Percentiles rank a stretch among this genome's conserved stretches.
These are phyloP conservation scores for Ambrosiella beaveri DNA, from an alignment of 2,329 filamentous ascomycete species.

Conservation along the genomic window DNA sequence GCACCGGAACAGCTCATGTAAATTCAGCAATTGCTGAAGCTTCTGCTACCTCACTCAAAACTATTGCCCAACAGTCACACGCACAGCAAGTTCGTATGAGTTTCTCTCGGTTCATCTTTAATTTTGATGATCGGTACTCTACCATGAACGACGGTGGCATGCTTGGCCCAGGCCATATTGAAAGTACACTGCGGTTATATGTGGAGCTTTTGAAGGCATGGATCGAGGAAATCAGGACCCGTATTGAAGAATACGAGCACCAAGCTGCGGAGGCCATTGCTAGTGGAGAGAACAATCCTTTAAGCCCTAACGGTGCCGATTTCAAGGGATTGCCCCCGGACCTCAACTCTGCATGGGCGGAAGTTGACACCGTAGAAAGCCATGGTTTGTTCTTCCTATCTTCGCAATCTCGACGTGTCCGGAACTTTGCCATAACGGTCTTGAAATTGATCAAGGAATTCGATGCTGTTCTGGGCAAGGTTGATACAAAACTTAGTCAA, in stretches of 20 bases:
- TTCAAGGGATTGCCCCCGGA: conserved; percentile 58
- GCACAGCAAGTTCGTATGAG: conserved; percentile 93
- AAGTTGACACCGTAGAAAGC: conserved; percentile 92
- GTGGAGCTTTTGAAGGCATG: conserved; percentile 89
- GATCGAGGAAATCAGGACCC: conserved; percentile 90
- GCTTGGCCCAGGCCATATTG: conserved; percentile 84
- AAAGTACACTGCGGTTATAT: conserved; percentile 81
- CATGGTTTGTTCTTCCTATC: conserved; percentile 95
- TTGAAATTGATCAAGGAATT: conserved; percentile 86
- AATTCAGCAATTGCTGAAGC: conserved; percentile 83
- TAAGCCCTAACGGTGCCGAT: conserved; percentile 35
- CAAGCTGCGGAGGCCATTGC: conserved; percentile 59
- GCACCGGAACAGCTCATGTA: conserved; percentile 90
- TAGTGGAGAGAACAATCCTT: conserved; percentile 30
- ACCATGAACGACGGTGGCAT: conserved; percentile 97
- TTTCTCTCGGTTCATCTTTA: conserved; percentile 95
- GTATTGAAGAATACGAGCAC: conserved; percentile 83
- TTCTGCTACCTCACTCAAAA: conserved; percentile 82
- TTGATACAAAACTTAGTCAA: background rate
- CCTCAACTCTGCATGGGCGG: conserved; percentile 71
- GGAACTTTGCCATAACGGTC: conserved; percentile 81
- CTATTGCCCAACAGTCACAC: conserved; percentile 82
- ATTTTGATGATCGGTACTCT: conserved; percentile 91
- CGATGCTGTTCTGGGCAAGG: conserved; percentile 70
- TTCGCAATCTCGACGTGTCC: conserved; percentile 79